Base-by-base conservation (phyloP, 345 rosid genomes). In the Lepidium aucheri region DNA sequence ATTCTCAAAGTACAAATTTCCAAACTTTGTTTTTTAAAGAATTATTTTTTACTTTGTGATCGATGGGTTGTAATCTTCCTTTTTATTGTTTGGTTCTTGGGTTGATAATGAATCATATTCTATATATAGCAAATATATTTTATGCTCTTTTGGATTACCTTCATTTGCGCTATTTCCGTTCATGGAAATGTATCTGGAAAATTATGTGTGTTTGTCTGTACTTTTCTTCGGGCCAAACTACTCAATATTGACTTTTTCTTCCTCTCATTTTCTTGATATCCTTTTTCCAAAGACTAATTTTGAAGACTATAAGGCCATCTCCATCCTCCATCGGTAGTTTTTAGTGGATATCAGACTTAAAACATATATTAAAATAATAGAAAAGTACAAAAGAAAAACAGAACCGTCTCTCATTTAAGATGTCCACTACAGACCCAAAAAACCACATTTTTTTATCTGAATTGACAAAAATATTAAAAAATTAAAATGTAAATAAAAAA, bases 151-250 rank as follows among this genome's bases (percentile, higher is more conserved):
- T 73, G 39, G 42, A 63, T 28, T 71, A 46, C 20, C 53, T 56
- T 65, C 44, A 58, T 64, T 14, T 51, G 55, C 41, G 8, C 67
- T 41, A 45, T 42, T 42, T 16, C 61, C 34, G 65, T 65, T 51
- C 61, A 42, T 51, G 41, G 55, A 65, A 58, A 50, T 58, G 53
- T 58, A 55, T 51, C 41, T 63, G 61, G 42, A 41, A 50, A 51
- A 58, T 51, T 40, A 73, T 65, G 50, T 72, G 65, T 42, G 67
- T 43, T 58, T 65, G 71, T 72, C 71, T 58, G 66, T 46, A 43
- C 66, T 58, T 50, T 57, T 50, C n/a, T 57, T 65, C 66, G 49
- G 41, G 40, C 30, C 13, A 26, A 41, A 49, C 40, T 51, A 49
- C 40, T 51, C 47, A 63, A 42, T 41, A 43, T 61, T 69, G 55